Base-by-base conservation (phyloP, 2,329 filamentous ascomycete species). In the Calonectria pseudoreteaudii region DNA sequence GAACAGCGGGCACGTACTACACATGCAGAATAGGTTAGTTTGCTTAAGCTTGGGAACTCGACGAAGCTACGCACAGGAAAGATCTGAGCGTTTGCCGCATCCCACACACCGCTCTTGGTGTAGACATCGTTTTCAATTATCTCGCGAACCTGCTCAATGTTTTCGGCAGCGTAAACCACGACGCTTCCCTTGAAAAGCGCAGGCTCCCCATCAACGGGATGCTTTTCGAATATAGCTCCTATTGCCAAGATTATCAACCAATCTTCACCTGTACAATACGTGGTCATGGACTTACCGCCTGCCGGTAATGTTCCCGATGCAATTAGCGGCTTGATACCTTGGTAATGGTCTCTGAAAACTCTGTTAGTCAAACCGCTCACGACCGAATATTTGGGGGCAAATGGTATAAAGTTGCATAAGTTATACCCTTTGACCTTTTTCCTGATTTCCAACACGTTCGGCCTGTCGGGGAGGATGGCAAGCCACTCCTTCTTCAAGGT, bases 61-160 rank as follows among this genome's bases (percentile, higher is more conserved):
- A n/a, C 2, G 26, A 23, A 5, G 47, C 13, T 16, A 68, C 72
- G 69, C 71, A 79, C 77, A 67, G 75, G 76, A 60, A 75, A 72
- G 1, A 80, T 74, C 23, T 80, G 79, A 2, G 50, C 77, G 10
- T 80, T 80, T 9, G 76, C 76, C 2, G 80, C 71, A 60, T 80
- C 76, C 76, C 77, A 80, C 1, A 80, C 79, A 7, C 73, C 78
- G 14, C 62, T 74, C 23, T 65, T 75, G 26, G 77, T 74, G 41
- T 80, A 80, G 2, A 77, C 18, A 3, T 80, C 78, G 0, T 77
- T 70, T 28, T 70, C 52, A 16, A 80, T 77, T 28, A 80, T 69
- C 26, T 70, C 56, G 13, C 72, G 75, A 14, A 78, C 78, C 66
- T 79, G 68, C 2, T 71, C 70, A 1, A 28, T 49, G 28, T 34